phyloP scores from a whole-genome alignment of 2,329 filamentous ascomycete species.

The Lecanicillium sp. region DNA sequence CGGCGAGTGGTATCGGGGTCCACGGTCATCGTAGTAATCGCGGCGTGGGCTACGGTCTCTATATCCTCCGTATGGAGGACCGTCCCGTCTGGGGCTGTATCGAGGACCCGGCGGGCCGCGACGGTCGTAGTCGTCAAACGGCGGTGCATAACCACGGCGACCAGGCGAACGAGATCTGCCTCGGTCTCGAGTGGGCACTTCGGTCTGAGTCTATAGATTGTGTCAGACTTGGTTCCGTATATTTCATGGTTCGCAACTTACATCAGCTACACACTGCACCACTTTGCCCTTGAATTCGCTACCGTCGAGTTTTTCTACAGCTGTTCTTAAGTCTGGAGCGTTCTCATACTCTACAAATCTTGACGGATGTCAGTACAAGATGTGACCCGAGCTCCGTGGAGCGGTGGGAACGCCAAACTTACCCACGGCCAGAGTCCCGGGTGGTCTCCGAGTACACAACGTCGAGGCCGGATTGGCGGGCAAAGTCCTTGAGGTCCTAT shows the following conservation, averaged over 20 bases:
- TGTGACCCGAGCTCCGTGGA: no score
- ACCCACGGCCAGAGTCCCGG: slow-evolving; percentile 90
- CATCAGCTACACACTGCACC: slow-evolving; percentile 82
- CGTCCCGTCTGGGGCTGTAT: slow-evolving; percentile 71
- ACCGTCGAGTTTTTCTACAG: slow-evolving; percentile 89
- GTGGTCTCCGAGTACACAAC: slow-evolving; percentile 97
- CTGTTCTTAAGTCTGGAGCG: slow-evolving; percentile 77
- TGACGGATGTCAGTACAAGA: slow-evolving; percentile 13
- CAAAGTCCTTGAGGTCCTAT: slow-evolving; percentile 99
- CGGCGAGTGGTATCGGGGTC: slow-evolving; percentile 69
- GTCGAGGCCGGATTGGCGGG: slow-evolving; percentile 90
- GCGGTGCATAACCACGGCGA: slow-evolving; percentile 58
- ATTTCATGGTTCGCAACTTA: slow-evolving; percentile 37
- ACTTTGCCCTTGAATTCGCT: slow-evolving; percentile 86
- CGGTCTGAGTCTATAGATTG: slow-evolving; percentile 63
- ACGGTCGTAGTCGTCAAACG: slow-evolving; percentile 74
- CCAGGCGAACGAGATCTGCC: slow-evolving; percentile 74
- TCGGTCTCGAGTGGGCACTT: slow-evolving; percentile 59
- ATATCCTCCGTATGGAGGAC: slow-evolving; percentile 59
- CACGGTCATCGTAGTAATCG: slow-evolving; percentile 79
- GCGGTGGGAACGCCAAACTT: no score
- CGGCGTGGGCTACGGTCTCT: slow-evolving; percentile 80
- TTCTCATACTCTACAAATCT: slow-evolving; percentile 99
- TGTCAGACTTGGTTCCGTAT: slow-evolving; percentile 7
- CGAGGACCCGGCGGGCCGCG: slow-evolving; percentile 69